Base-by-base conservation (phyloP, 1,284 basidiomycete genomes). In the Rhodofomes roseus region DNA sequence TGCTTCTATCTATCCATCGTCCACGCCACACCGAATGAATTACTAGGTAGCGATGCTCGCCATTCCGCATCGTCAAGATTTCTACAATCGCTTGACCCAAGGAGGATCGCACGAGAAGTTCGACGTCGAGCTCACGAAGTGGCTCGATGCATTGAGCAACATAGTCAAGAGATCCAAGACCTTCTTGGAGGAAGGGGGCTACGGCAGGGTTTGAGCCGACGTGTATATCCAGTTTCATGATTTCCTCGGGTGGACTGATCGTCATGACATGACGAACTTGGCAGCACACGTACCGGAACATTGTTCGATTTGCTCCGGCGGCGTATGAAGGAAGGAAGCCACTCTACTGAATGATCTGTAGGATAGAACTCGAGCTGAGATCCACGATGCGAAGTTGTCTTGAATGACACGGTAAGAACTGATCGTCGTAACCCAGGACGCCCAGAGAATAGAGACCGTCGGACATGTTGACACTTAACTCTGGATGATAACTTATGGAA, bases 1-100 rank as follows among this genome's bases (percentile, higher is more conserved):
- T 29, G 51, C 58, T 59, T 55, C 58, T 55, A 59, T 55, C 54
- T 39, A 43, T 37, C 40, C 40, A 59, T 59, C 57, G 52, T 48
- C 51, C 16, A 34, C 51, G 27, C 39, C 51, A 59, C 57, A 27
- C 11, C 41, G 43, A 51, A 58, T 54, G 37, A 52, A 39, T 41
- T 46, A 25, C n/a, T 60, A 96, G 93, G 83, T 98, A 59, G 96
- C 96, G 8, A 95, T 99, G 76, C 92, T 92, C 68, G 93, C 96
- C 0, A 96, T 92, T 62, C 96, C 96, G 1, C 86, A 89, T 70
- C 89, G 96, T 51, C 79, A 81, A 36, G 91, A 92, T 62, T 98
- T 99, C 72, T 95, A 94, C 75, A 77, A 79, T 51, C 89, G 92
- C 65, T 83, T 99, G 54, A 82, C 86, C 23, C 93, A 98, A 76